Percentiles rank a stretch among this genome's conserved stretches.
Conservation (phyloP, 2,329 filamentous ascomycete species). For the Penicillium brevicompactum region DNA sequence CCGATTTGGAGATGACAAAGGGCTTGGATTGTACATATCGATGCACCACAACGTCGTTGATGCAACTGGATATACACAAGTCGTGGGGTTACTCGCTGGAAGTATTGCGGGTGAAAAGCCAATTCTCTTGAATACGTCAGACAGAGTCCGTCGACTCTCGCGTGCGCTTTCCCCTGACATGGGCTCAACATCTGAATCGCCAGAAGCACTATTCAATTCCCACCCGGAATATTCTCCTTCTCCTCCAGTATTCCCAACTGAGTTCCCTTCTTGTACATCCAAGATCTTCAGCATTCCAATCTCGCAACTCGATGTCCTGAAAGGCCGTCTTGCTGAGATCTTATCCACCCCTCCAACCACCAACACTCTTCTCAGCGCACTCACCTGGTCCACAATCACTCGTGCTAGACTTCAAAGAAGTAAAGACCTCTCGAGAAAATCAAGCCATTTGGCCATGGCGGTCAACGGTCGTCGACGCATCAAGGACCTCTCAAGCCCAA, state of each 20-base stretch:
- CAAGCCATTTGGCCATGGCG: background rate
- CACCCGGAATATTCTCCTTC: conserved; percentile 10
- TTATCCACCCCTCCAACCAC: background rate
- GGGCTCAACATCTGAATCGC: background rate
- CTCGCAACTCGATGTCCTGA: background rate
- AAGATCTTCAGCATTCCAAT: background rate
- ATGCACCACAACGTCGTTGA: conserved; percentile 15
- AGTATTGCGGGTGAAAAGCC: background rate
- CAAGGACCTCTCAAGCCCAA: background rate
- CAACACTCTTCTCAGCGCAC: conserved; percentile 12
- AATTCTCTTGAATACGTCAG: background rate
- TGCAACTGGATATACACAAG: conserved; percentile 6
- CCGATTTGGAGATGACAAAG: conserved; percentile 10
- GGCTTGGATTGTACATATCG: conserved; percentile 9
- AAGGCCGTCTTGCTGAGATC: background rate
- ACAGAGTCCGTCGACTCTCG: background rate
- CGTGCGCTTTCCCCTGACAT: background rate
- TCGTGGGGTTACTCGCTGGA: background rate
- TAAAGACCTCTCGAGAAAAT: background rate
- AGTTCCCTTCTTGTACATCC: background rate
- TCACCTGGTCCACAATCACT: conserved; percentile 16
- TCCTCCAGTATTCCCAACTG: background rate
- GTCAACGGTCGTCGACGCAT: background rate
- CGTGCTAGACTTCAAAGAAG: conserved; percentile 1
- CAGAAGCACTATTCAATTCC: background rate